phyloP scores from a whole-genome alignment of 192 early-diverging fungal genomes.

The Spinellus fusiger region DNA sequence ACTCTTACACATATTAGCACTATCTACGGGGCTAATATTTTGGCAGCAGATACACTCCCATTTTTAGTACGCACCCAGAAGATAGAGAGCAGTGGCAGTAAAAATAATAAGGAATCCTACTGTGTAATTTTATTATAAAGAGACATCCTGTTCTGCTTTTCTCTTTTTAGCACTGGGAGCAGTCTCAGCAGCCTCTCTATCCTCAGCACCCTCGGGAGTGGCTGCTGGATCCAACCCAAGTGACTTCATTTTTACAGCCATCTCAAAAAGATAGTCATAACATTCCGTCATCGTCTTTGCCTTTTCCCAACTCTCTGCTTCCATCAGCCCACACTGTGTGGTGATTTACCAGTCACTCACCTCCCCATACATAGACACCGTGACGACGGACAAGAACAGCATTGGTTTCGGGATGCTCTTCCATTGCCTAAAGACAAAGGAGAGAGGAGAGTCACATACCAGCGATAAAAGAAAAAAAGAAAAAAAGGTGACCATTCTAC shows the following conservation, averaged over 20 bases:
- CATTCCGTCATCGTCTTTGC: conserved; percentile 98
- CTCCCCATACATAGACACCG: conserved; percentile 97
- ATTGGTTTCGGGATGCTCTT: conserved; percentile 80
- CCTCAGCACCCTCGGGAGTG: conserved; percentile 4
- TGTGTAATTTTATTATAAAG: too few species aligned
- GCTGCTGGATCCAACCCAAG: conserved; percentile 72
- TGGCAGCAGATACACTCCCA: too few species aligned
- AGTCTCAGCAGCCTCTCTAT: too few species aligned
- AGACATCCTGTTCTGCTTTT: neutral
- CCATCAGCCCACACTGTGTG: neutral
- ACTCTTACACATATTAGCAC: too few species aligned
- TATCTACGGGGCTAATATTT: too few species aligned
- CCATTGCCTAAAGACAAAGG: conserved; percentile 62
- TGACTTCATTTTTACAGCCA: conserved; percentile 88
- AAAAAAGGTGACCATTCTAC: neutral
- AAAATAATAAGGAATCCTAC: too few species aligned
- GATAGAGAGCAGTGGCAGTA: too few species aligned
- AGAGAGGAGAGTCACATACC: neutral
- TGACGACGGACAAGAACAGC: conserved; percentile 94
- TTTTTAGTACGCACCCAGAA: too few species aligned
- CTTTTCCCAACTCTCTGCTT: conserved; percentile 84
- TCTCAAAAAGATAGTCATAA: conserved; percentile 98
- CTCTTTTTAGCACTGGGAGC: too few species aligned
- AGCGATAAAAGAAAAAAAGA: conserved; percentile 3
- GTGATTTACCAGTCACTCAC: conserved; percentile 27